Percentiles rank a stretch among this genome's conserved stretches.
Evolutionary conservation across 129 eudicot genomes (phyloP).

Genomic region (Calendula officinalis): DNA sequence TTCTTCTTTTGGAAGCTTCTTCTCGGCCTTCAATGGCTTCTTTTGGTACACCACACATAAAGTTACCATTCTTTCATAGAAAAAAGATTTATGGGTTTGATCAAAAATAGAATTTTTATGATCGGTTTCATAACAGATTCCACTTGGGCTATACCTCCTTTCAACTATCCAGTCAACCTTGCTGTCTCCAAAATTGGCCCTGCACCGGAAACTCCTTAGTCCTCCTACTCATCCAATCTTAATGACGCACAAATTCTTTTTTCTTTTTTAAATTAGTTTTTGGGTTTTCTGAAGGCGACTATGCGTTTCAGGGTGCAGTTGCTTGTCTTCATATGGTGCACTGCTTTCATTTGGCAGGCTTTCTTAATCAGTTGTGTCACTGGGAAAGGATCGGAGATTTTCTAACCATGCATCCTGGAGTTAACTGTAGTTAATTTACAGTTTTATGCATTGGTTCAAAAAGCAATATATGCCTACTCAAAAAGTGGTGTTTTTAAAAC

Average conservation of each 20-base stretch:
- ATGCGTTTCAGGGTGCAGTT: slow-evolving; percentile 49
- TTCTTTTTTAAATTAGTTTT: neutral
- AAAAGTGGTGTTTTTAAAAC: too few relatives aligned
- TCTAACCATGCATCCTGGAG: slow-evolving; percentile 62
- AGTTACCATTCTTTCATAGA: neutral
- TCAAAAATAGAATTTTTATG: neutral
- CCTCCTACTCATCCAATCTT: slow-evolving; percentile 37
- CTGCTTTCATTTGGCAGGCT: slow-evolving; percentile 59
- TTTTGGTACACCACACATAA: too few relatives aligned
- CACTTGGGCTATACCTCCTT: slow-evolving; percentile 65
- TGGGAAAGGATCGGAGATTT: slow-evolving; percentile 67
- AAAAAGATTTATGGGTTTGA: slow-evolving; percentile 6
- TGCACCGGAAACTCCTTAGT: slow-evolving; percentile 57
- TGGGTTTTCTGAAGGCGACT: neutral
- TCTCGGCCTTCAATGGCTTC: too few relatives aligned
- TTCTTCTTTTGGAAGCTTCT: too few relatives aligned
- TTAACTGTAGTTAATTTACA: slow-evolving; percentile 37
- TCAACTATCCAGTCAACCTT: slow-evolving; percentile 59
- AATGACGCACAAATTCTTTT: neutral
- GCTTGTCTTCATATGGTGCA: slow-evolving; percentile 64
- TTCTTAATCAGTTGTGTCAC: slow-evolving; percentile 54
- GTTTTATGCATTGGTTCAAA: neutral
- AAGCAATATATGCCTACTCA: too few relatives aligned
- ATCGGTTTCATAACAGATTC: slow-evolving; percentile 34
- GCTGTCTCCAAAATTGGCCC: slow-evolving; percentile 64